Percentiles rank a stretch among this genome's conserved stretches.
These are phyloP conservation scores for Ziziphus jujuba DNA, from an alignment of 306 rosid genomes.

Conservation along the genomic window DNA sequence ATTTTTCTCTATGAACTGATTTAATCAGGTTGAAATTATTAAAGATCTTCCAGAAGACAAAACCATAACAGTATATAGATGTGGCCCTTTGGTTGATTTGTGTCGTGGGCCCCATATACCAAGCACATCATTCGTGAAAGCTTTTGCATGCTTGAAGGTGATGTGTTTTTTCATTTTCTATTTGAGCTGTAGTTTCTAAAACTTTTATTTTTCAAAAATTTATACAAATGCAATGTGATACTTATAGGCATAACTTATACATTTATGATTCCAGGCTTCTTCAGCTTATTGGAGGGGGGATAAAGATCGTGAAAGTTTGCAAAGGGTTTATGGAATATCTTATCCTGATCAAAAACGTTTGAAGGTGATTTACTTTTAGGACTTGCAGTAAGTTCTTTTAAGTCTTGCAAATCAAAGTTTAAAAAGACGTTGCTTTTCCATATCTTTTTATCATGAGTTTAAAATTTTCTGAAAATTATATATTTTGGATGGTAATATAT, in stretches of 20 bases:
- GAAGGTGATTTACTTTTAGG: conserved; percentile 53
- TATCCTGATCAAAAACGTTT: conserved; percentile 89
- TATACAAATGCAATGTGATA: background rate
- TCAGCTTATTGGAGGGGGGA: conserved; percentile 98
- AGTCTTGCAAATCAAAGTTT: background rate
- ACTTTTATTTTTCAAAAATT: background rate
- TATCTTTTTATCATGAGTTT: background rate
- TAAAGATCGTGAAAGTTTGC: conserved; percentile 89
- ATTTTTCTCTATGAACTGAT: conserved; percentile 12
- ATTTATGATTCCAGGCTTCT: conserved; percentile 72
- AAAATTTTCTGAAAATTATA: no score
- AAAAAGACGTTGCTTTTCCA: background rate
- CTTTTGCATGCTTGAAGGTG: conserved; percentile 88
- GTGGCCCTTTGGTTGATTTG: conserved; percentile 93
- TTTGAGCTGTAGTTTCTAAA: conserved; percentile 6
- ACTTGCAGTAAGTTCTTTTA: background rate
- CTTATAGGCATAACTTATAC: conserved; percentile 1
- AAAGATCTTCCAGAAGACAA: conserved; percentile 90
- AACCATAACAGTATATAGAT: conserved; percentile 93
- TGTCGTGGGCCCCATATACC: conserved; percentile 99
- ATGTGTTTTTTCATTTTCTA: conserved; percentile 8
- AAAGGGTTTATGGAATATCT: conserved; percentile 96
- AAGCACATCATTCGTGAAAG: conserved; percentile 91
- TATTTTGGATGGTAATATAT: no score
- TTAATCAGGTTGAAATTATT: conserved; percentile 83